Evolutionary conservation across 2,329 filamentous ascomycete species (phyloP), one percentile per base, ranked within the genome.

Genomic region (Pseudogymnoascus sp.): DNA sequence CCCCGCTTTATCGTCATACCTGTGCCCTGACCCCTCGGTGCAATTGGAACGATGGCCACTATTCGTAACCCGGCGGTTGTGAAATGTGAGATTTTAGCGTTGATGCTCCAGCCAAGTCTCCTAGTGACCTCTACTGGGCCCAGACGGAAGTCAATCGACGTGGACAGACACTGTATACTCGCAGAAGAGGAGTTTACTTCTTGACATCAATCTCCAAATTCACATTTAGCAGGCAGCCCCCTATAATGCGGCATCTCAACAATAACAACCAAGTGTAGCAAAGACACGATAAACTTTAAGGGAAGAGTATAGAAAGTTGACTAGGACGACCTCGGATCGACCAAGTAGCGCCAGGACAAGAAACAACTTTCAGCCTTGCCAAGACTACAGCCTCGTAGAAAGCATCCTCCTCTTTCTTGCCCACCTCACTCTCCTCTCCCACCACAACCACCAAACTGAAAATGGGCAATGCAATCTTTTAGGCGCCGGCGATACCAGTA

Each of bases 21-120:
- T 31, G 26, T 53, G 26, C n/a, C 47, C 17, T 31, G 26, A 31
- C 26, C 23, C 31, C 47, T 31, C 15, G n/a, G 4, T 17, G 15
- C 47, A 7, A 15, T 11, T 53, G 15, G 15, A 53, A 31, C 10
- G 15, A 31, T 31, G 26, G 26, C 15, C 3, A 15, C 26, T 17
- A 17, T 17, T 53, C 26, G 19, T 4, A 53, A 53, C 15, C 15
- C n/a, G 9, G n/a, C 47, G 9, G 15, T 31, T 19, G 47, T 53
- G 47, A 31, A 17, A 53, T 53, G 47, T 53, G n/a, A 53, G 47
- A 53, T 31, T 53, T 53, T 53, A 53, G 47, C 23, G 47, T 26
- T 53, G 47, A 53, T 53, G 23, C 42, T 53, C 15, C 26, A 53
- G n/a, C 23, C 23, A 28, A 28, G 13, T 15, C 23, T 31, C 23